Evolutionary conservation across 2,329 filamentous ascomycete genomes (phyloP).

Genomic region (Huntiella decipiens): DNA sequence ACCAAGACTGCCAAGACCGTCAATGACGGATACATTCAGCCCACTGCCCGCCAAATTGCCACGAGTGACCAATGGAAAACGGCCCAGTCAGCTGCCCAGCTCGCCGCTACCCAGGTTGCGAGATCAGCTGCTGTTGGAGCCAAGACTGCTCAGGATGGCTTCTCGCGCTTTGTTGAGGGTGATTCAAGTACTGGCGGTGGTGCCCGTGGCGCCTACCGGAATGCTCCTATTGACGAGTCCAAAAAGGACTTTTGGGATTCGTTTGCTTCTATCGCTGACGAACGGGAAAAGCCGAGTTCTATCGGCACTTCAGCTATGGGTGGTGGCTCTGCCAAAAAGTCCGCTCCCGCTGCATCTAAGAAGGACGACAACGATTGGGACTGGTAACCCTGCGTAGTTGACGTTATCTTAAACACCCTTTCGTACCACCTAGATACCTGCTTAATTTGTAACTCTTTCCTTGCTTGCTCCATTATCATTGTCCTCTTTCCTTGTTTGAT

Average conservation of each 20-base stretch:
- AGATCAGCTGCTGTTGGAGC: constrained; percentile 49
- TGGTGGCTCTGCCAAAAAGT: constrained; percentile 3
- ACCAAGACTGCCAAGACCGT: constrained; percentile 80
- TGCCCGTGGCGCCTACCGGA: constrained; percentile 16
- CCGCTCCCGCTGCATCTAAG: constrained; percentile 16
- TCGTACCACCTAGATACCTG: too few relatives aligned
- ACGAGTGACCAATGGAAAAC: constrained; percentile 60
- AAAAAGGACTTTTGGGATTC: constrained; percentile 84
- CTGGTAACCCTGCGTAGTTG: constrained; percentile 28
- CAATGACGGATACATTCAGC: constrained; percentile 81
- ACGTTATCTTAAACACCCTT: too few relatives aligned
- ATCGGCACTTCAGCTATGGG: constrained; percentile 39
- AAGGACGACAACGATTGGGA: constrained; percentile 44
- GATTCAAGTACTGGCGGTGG: constrained; percentile 21
- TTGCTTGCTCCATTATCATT: too few relatives aligned
- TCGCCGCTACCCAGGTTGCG: constrained; percentile 46
- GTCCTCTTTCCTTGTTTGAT: too few relatives aligned
- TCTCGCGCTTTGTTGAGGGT: constrained; percentile 79
- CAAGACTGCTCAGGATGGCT: constrained; percentile 55
- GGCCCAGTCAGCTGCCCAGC: constrained; percentile 23
- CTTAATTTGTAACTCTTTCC: too few relatives aligned
- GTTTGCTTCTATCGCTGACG: constrained; percentile 54
- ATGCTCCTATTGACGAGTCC: constrained; percentile 35
- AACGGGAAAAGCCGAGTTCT: constrained; percentile 21
- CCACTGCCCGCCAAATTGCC: constrained; percentile 60